These are phyloP conservation scores for Candida rishiriensis DNA, from an alignment of 805 yeast species.

Conservation along the genomic window DNA sequence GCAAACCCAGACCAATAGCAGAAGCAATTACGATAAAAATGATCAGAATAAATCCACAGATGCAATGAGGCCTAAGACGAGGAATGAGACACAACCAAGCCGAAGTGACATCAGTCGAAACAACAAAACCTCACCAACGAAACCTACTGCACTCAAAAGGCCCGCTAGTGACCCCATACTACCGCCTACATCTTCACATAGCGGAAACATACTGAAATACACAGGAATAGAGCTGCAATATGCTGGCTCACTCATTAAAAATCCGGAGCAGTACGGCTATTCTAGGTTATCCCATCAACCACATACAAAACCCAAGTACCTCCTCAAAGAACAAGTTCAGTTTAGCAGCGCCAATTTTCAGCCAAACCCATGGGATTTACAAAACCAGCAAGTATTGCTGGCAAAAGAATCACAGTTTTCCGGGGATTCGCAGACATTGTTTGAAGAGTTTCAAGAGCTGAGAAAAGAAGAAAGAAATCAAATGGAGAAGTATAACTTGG, in stretches of 20 bases:
- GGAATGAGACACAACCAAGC: neutral
- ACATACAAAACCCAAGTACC: constrained; percentile 26
- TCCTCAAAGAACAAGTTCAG: constrained; percentile 28
- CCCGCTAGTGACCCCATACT: no score
- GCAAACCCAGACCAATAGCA: neutral
- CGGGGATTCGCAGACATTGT: constrained; percentile 63
- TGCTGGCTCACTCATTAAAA: constrained; percentile 26
- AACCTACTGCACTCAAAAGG: neutral
- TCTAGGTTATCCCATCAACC: constrained; percentile 14
- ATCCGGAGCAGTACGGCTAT: constrained; percentile 29
- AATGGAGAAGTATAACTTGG: constrained; percentile 79
- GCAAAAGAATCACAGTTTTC: constrained; percentile 40
- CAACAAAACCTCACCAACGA: neutral
- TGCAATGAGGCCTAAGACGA: neutral
- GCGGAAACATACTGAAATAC: neutral
- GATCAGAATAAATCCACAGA: neutral
- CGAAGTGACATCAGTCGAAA: neutral
- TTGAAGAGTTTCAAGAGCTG: constrained; percentile 69
- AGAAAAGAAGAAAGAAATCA: constrained; percentile 68
- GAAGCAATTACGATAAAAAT: neutral
- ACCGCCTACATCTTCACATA: neutral
- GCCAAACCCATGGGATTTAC: constrained; percentile 62
- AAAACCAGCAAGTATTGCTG: constrained; percentile 63
- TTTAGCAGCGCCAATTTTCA: constrained; percentile 32
- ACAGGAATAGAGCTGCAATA: constrained; percentile 22